Base-by-base conservation (phyloP, 2,329 filamentous ascomycete species). In the Hymenoscyphus linearis region DNA sequence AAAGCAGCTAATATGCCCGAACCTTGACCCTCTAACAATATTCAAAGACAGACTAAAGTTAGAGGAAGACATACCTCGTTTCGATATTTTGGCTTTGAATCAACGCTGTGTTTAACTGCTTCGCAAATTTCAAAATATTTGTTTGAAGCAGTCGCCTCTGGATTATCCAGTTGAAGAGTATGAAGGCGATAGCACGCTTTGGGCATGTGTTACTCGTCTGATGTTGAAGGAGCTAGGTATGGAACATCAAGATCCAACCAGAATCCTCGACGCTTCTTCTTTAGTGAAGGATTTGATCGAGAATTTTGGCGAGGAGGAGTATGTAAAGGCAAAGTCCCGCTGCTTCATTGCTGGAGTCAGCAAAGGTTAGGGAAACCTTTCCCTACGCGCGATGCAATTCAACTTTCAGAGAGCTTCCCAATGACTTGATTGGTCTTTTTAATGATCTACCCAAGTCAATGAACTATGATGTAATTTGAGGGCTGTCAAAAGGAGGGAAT, bases 121-220 rank as follows among this genome's bases (percentile, higher is more conserved):
- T 10, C 47, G 18, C 18, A 12, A 27, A 9, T 22, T 47, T 16
- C 7, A 25, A 16, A 52, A 52, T 18, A 25, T 52, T 55, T 61
- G 35, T 27, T 27, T 58, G n/a, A 52, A 58, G n/a, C n/a, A 55
- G 27, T 61, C 60, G 50, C 50, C 55, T 31, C 50, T 58, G 2
- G 55, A 58, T 18, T 61, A 61, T 55, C 55, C 60, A 2, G 12
- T 34, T 14, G 18, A 37, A 14, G n/a, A 44, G 7, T 57, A 57
- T 22, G 18, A 18, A 7, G 18, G 18, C 9, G 52, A 61, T 26
- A 2, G 13, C 3, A n/a, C 37, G 3, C 3, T 55, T 14, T 22
- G 27, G 10, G 16, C 12, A 4, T 50, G 25, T 22, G 22, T 61
- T 40, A 56, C 25, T 40, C 55, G 52, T 58, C 55, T 59, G 50